Evolutionary conservation across 345 rosid genomes (phyloP), one percentile per base, ranked within the genome.

Genomic region (Nephelium lappaceum): DNA sequence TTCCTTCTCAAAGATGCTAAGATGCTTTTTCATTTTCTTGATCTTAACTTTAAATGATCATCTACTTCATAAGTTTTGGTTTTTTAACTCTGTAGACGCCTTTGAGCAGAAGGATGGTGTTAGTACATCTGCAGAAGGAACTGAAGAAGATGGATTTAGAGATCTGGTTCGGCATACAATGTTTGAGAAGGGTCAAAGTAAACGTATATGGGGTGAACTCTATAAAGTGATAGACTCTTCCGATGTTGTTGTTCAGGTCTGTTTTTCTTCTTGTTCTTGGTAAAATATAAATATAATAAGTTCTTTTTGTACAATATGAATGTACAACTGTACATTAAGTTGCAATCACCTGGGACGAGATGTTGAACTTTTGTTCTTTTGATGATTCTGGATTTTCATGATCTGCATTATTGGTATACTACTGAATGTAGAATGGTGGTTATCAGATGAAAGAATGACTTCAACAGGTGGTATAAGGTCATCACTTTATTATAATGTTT

Each of bases 151-250:
- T 66, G 97, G 98, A 79, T 83, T 91, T 77, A 91, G 95, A 81
- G 98, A 94, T 69, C 86, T 96, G 78, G 98, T 96, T 71, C 91
- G 98, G 64, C 98, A 96, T 78, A 94, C 88, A 0, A 96, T 96
- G 97, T 96, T 96, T 89, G 98, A 94, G 81, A 96, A 94, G 85
- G 99, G 98, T 73, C 99, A 96, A 85, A 96, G 99, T 60, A 96
- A 96, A 83, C 97, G 98, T 71, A 91, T 96, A 83, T 94, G 98
- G 98, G 97, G 98, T 65, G 99, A 96, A 83, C 97, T 96, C 69
- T 96, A 96, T 90, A 93, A 96, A 92, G 99, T 96, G 58, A 87
- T 93, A 5, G 98, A 96, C 82, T 96, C 99, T 5, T 94, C 99
- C 47, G 98, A 94, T 85, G 99, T 96, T 42, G 88, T 96, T 82